Evolutionary conservation across 169 alveolate species (phyloP).

Genomic region (Plasmodium malariae): DNA sequence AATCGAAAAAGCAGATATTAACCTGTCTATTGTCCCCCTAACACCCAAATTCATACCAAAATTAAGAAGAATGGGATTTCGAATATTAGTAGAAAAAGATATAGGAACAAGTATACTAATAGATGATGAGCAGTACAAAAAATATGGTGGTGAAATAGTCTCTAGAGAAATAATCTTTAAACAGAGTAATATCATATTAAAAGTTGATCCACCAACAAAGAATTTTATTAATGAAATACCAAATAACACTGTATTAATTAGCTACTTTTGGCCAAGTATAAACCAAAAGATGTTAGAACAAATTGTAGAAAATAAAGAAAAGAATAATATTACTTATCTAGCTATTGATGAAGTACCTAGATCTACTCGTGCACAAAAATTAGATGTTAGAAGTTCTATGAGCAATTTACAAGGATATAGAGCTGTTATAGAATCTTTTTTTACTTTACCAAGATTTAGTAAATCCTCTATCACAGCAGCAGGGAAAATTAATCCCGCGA

Average conservation of each 20-base stretch:
- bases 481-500: constrained; percentile 94
- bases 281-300: constrained; percentile 76
- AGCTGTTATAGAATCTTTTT: constrained; percentile 95
- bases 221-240: constrained; percentile 83
- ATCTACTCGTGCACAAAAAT: constrained; percentile 93
- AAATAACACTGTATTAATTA: constrained; percentile 83
- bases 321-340: constrained; percentile 82
- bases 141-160: constrained; percentile 84
- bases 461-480: constrained; percentile 94
- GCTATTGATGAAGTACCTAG: constrained; percentile 95
- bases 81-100: constrained; percentile 87
- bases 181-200: constrained; percentile 84
- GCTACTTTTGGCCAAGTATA: constrained; percentile 89
- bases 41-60: constrained; percentile 89
- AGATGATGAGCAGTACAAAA: constrained; percentile 80
- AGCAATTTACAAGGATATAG: constrained; percentile 95
- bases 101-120: constrained; percentile 90
- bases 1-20: neutral
- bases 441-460: constrained; percentile 90
- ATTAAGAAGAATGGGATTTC: constrained; percentile 87
- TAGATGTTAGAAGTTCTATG: constrained; percentile 93
- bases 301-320: constrained; percentile 79
- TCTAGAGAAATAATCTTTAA: constrained; percentile 80
- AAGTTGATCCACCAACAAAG: constrained; percentile 86
- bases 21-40: constrained; percentile 83